Evolutionary conservation across 2,329 filamentous ascomycete genomes (phyloP).

Genomic region (Aureobasidium sp.): DNA sequence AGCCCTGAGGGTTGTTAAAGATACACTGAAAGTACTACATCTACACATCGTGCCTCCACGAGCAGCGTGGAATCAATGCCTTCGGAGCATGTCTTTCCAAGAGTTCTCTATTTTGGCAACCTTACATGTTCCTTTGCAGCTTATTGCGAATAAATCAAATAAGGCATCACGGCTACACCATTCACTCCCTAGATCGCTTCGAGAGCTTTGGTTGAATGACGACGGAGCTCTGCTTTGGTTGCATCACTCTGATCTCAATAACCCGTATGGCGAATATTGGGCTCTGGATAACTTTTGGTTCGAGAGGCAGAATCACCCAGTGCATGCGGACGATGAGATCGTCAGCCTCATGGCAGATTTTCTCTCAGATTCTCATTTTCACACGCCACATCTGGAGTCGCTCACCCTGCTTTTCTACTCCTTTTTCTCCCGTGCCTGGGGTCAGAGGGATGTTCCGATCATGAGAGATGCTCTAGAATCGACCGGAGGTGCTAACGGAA

Average conservation of each 20-base stretch:
- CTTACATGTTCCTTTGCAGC: background rate
- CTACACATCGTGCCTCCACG: background rate
- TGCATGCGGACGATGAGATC: background rate
- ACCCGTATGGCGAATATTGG: background rate
- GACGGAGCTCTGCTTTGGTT: slow-evolving; percentile 7
- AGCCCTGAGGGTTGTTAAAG: background rate
- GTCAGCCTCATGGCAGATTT: background rate
- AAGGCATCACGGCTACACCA: background rate
- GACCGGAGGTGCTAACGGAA: background rate
- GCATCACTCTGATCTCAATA: background rate
- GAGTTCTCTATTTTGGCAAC: background rate
- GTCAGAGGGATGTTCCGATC: background rate
- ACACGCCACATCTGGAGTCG: background rate
- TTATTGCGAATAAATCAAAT: background rate
- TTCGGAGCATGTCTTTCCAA: background rate
- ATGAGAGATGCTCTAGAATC: background rate
- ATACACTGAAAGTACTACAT: background rate
- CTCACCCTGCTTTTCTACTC: background rate
- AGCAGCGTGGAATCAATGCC: background rate
- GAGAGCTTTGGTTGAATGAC: background rate
- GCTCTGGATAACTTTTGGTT: background rate
- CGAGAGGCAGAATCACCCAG: background rate
- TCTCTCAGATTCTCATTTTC: background rate
- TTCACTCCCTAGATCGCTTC: background rate
- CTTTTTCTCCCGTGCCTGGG: background rate